Evolutionary conservation across 2,329 filamentous ascomycete species (phyloP).

Genomic region (Fusarium sp.): DNA sequence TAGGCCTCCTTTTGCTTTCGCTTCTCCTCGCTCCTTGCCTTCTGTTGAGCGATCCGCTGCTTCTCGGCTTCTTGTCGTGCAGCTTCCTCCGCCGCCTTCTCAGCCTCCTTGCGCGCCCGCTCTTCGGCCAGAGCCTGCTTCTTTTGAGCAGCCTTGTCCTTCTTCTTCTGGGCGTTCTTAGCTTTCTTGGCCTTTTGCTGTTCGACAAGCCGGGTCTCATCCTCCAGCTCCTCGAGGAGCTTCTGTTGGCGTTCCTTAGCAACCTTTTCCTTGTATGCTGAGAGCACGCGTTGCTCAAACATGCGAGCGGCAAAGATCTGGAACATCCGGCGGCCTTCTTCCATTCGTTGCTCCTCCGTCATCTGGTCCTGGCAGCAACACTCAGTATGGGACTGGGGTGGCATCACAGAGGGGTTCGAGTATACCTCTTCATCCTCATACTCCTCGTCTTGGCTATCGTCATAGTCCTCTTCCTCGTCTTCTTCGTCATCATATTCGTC

Average conservation of each 20-base stretch:
- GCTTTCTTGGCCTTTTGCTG: constrained; percentile 91
- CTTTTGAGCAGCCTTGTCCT: constrained; percentile 89
- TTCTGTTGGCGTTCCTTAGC: constrained; percentile 90
- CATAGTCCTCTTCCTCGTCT: constrained; percentile 66
- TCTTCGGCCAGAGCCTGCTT: constrained; percentile 91
- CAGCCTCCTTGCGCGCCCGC: constrained; percentile 84
- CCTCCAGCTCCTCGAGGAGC: constrained; percentile 87
- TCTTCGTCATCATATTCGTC: constrained; percentile 77
- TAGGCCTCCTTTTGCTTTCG: constrained; percentile 90
- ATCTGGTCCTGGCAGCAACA: constrained; percentile 78
- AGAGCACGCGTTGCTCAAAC: constrained; percentile 97
- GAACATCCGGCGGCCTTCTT: constrained; percentile 97
- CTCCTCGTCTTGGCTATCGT: constrained; percentile 69
- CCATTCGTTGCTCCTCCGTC: constrained; percentile 99
- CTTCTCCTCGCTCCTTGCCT: constrained; percentile 85
- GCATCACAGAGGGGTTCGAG: constrained; percentile 52
- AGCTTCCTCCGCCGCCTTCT: constrained; percentile 87
- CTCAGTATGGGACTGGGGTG: constrained; percentile 54
- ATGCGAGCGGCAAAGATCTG: constrained; percentile 99
- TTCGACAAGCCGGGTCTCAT: constrained; percentile 78
- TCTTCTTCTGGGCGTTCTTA: constrained; percentile 92
- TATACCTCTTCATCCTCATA: constrained; percentile 83
- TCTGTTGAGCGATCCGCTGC: constrained; percentile 80
- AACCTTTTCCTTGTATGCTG: constrained; percentile 97
- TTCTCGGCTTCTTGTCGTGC: constrained; percentile 77